Percentiles rank a stretch among this genome's conserved stretches.
Conservation (phyloP, 169 alveolate genomes). For the Cryptosporidium parvum region DNA sequence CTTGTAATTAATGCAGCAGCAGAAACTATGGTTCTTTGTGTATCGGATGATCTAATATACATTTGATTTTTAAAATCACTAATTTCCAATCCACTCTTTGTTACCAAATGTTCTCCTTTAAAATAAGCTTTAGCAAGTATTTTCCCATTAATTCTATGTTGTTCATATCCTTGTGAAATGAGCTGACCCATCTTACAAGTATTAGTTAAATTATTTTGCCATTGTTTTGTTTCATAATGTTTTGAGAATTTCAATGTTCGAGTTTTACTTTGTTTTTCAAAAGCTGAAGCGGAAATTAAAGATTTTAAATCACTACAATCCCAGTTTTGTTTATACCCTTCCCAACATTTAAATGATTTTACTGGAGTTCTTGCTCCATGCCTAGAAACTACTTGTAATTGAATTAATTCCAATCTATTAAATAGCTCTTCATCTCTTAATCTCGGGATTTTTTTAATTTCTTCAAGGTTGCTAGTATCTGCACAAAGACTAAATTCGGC, state of each 20-base stretch:
- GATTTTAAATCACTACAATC: slow-evolving; percentile 51
- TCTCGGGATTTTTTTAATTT: slow-evolving; percentile 30
- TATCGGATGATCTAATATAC: slow-evolving; percentile 43
- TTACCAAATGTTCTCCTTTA: slow-evolving; percentile 17
- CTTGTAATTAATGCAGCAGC: slow-evolving; percentile 66
- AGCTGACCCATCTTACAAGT: slow-evolving; percentile 72
- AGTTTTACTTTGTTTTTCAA: slow-evolving; percentile 31
- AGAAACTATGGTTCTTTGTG: slow-evolving; percentile 64
- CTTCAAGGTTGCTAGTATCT: slow-evolving; percentile 30
- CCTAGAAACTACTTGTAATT: slow-evolving; percentile 42
- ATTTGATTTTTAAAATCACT: slow-evolving; percentile 25
- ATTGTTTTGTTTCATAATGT: slow-evolving; percentile 65
- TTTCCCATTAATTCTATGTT: slow-evolving; percentile 71
- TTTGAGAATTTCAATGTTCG: slow-evolving; percentile 61
- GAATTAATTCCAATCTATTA: slow-evolving; percentile 14
- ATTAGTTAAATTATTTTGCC: slow-evolving; percentile 49
- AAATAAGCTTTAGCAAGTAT: slow-evolving; percentile 61
- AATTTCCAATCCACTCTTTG: slow-evolving; percentile 15
- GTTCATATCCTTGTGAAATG: slow-evolving; percentile 53
- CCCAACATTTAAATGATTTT: slow-evolving; percentile 51
- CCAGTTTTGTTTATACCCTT: slow-evolving; percentile 55
- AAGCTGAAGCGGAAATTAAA: slow-evolving; percentile 45
- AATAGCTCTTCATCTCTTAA: not conserved
- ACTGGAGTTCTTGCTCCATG: slow-evolving; percentile 75
- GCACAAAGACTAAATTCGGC: slow-evolving; percentile 15